Evolutionary conservation across 2,329 filamentous ascomycete species (phyloP).

Genomic region (Clonostachys sp.): DNA sequence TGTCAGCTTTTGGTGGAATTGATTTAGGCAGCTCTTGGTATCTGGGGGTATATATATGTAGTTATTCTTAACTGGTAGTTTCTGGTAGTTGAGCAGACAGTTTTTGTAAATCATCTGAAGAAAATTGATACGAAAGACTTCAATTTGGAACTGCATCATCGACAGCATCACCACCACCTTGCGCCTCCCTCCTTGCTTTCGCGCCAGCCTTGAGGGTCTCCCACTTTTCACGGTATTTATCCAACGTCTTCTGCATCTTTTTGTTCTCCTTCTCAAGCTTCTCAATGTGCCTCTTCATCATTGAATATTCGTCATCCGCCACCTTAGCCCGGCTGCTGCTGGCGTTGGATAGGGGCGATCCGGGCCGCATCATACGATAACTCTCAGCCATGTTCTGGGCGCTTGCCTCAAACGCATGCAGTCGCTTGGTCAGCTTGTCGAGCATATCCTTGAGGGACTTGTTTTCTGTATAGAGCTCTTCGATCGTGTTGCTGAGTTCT

Average conservation of each 20-base stretch:
- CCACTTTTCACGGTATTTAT: slow-evolving; percentile 57
- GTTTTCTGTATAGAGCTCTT: slow-evolving; percentile 89
- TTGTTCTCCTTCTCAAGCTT: slow-evolving; percentile 59
- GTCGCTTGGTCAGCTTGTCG: slow-evolving; percentile 78
- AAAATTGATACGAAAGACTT: slow-evolving; percentile 46
- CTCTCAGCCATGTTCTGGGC: slow-evolving; percentile 89
- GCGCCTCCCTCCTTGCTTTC: slow-evolving; percentile 46
- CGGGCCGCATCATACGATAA: slow-evolving; percentile 56
- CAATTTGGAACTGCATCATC: slow-evolving; percentile 18
- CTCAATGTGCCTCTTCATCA: slow-evolving; percentile 56
- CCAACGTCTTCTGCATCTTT: slow-evolving; percentile 50
- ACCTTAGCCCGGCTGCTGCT: slow-evolving; percentile 49
- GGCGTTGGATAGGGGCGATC: slow-evolving; percentile 38
- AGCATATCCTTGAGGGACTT: slow-evolving; percentile 78
- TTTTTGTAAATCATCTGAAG: slow-evolving; percentile 98
- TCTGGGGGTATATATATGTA: background rate
- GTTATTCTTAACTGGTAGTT: background rate
- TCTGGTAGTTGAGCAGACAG: slow-evolving; percentile 70
- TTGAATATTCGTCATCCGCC: slow-evolving; percentile 61
- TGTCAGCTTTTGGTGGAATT: slow-evolving; percentile 96
- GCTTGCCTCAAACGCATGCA: slow-evolving; percentile 92
- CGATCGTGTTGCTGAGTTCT: slow-evolving; percentile 63
- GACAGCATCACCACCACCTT: slow-evolving; percentile 24
- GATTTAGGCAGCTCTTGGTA: slow-evolving; percentile 6
- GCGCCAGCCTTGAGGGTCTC: slow-evolving; percentile 57